Evolutionary conservation across 75 land plant genomes (phyloP).

Genomic region (Cupressus sempervirens): DNA sequence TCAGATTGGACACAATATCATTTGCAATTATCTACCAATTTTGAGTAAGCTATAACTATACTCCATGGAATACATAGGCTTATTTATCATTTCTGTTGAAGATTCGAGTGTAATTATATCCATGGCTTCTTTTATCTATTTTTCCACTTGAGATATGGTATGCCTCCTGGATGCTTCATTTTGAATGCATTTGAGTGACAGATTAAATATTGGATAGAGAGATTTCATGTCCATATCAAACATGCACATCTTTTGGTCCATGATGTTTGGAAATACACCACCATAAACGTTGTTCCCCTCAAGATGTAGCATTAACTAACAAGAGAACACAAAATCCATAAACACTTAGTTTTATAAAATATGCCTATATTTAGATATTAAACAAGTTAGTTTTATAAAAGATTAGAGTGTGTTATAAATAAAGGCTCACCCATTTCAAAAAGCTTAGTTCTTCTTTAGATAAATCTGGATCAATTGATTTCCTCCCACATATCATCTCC

Average conservation of each 20-base stretch:
- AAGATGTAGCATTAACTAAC: not conserved
- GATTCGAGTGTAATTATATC: not conserved
- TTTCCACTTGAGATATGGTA: not conserved
- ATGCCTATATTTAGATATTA: not conserved
- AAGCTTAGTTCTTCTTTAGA: not conserved
- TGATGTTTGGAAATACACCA: not conserved
- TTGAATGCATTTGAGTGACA: not conserved
- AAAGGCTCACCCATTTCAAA: not conserved
- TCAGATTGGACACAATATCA: not conserved
- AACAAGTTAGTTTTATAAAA: not conserved
- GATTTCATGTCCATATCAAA: not conserved
- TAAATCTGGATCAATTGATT: not conserved
- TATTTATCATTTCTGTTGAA: not conserved
- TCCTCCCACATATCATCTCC: constrained; percentile 14
- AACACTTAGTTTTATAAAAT: too few relatives aligned
- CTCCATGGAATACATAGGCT: not conserved
- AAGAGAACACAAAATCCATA: not conserved
- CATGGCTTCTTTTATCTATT: not conserved
- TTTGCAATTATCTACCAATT: not conserved
- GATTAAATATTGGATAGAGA: not conserved
- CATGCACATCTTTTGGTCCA: not conserved
- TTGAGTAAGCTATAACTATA: not conserved
- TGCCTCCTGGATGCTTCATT: not conserved
- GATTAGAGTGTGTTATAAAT: not conserved
- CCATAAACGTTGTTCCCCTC: not conserved